These are phyloP conservation scores for Odontarrhena argentea DNA, from an alignment of 345 rosid species.

Conservation along the genomic window DNA sequence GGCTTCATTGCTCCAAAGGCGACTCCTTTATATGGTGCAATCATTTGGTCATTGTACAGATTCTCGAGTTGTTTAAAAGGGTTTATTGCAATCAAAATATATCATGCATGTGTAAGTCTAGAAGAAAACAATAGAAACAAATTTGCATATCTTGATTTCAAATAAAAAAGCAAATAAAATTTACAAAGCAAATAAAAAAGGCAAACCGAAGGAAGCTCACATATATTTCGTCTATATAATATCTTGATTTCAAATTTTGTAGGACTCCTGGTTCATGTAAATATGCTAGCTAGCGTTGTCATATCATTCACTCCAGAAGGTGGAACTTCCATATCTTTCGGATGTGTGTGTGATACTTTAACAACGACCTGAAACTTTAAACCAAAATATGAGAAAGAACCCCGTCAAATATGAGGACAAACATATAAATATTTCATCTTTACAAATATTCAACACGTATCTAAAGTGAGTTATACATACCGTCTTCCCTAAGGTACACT, in stretches of 20 bases:
- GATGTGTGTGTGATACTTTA: slow-evolving; percentile 68
- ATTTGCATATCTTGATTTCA: too few species aligned
- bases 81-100: slow-evolving; percentile 90
- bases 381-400: not conserved
- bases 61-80: slow-evolving; percentile 84
- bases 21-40: slow-evolving; percentile 94
- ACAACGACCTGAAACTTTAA: slow-evolving; percentile 52
- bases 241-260: slow-evolving; percentile 86
- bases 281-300: slow-evolving; percentile 92
- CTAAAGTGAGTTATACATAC: slow-evolving; percentile 46
- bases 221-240: slow-evolving; percentile 88
- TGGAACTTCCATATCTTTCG: slow-evolving; percentile 85
- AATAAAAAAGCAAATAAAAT: too few species aligned
- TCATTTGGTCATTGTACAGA: slow-evolving; percentile 89
- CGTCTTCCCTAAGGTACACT: slow-evolving; percentile 81
- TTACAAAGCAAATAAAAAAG: not conserved
- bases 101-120: slow-evolving; percentile 96
- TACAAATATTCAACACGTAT: not conserved
- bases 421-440: slow-evolving; percentile 11
- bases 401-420: not conserved
- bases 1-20: slow-evolving; percentile 89
- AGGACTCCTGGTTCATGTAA: slow-evolving; percentile 97
- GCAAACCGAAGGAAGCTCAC: slow-evolving; percentile 49
- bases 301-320: slow-evolving; percentile 93
- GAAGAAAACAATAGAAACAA: slow-evolving; percentile 6